Evolutionary conservation across 805 yeast genomes (phyloP).

Genomic region (Zygosaccharomyces pseudorouxii): DNA sequence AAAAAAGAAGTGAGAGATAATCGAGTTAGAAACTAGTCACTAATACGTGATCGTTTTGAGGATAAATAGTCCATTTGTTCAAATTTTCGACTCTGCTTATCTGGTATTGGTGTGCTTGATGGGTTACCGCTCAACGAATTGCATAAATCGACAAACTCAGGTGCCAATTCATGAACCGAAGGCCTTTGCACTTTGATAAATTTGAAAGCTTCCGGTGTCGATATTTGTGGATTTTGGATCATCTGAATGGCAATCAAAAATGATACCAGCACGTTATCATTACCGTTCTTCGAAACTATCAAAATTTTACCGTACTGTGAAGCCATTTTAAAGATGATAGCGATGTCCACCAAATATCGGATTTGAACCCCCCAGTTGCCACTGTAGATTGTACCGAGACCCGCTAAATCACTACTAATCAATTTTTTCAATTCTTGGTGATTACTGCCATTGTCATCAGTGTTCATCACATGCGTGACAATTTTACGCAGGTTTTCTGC

Average conservation of each 20-base stretch:
- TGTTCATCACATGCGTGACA: neutral
- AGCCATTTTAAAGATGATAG: slow-evolving; percentile 24
- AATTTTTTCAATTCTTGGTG: slow-evolving; percentile 1
- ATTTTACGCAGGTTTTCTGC: neutral
- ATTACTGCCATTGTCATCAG: neutral
- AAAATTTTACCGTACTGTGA: slow-evolving; percentile 20
- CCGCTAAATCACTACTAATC: slow-evolving; percentile 3
- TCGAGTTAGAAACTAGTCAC: neutral
- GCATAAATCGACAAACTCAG: slow-evolving; percentile 19
- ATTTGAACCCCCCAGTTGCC: slow-evolving; percentile 18
- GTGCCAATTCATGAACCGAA: slow-evolving; percentile 16
- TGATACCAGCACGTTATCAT: slow-evolving; percentile 26
- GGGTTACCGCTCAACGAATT: neutral
- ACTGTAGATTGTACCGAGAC: slow-evolving; percentile 11
- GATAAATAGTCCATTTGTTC: neutral
- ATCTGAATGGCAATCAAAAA: slow-evolving; percentile 27
- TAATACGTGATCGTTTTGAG: neutral
- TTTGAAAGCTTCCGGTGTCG: slow-evolving; percentile 28
- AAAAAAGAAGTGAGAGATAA: neutral
- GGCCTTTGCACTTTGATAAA: slow-evolving; percentile 29
- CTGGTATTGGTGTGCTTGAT: neutral
- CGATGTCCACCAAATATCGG: slow-evolving; percentile 26
- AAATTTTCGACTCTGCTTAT: neutral
- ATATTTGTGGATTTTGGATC: slow-evolving; percentile 22
- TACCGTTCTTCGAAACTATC: slow-evolving; percentile 26